Percentiles rank a stretch among this genome's conserved stretches.
Evolutionary conservation across 1,284 basidiomycete species (phyloP).

Genomic region (Moniliophthora roreri): DNA sequence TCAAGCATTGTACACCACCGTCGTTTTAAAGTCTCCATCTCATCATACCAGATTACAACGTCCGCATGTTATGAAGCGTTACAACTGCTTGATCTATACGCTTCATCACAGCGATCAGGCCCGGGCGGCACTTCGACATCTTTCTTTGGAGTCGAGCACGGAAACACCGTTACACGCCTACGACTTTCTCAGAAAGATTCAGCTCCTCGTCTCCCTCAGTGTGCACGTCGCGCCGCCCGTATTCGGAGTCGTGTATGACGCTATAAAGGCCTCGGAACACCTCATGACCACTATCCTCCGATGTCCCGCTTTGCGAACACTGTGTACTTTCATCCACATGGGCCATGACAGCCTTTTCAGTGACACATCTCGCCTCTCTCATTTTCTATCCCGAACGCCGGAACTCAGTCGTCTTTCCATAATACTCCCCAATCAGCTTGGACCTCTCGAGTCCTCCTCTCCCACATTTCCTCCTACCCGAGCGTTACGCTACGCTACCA

Average conservation of each 20-base stretch:
- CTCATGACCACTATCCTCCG: conserved; percentile 1
- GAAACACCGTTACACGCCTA: not conserved
- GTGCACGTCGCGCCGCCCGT: not conserved
- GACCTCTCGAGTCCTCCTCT: not conserved
- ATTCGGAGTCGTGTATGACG: not conserved
- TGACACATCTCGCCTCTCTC: not conserved
- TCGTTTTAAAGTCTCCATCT: not conserved
- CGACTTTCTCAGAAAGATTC: not conserved
- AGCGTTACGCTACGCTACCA: not conserved
- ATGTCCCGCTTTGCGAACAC: not conserved
- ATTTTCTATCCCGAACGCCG: not conserved
- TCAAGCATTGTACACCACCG: not conserved
- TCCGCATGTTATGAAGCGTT: not conserved
- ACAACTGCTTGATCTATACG: not conserved
- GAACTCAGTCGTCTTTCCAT: not conserved
- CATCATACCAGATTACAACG: not conserved
- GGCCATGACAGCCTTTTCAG: not conserved
- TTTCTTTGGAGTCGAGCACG: not conserved
- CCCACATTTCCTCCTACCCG: not conserved
- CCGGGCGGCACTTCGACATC: not conserved
- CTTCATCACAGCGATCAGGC: not conserved
- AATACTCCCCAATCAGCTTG: conserved; percentile 1
- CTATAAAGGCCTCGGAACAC: not conserved
- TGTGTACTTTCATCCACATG: not conserved
- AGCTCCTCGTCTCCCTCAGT: not conserved